Base-by-base conservation (phyloP, 257 asterid species). In the Sherardia arvensis region DNA sequence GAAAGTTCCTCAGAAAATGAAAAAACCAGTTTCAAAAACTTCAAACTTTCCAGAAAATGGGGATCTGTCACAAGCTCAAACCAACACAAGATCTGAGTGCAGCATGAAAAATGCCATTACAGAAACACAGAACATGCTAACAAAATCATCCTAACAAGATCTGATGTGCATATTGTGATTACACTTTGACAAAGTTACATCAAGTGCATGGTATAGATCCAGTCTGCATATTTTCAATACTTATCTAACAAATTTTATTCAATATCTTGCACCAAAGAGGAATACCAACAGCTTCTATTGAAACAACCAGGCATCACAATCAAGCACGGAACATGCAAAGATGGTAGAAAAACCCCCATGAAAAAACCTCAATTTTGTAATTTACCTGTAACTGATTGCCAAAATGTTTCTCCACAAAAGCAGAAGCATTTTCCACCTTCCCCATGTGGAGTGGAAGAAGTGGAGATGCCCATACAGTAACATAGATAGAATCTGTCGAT, bases 381-480 rank as follows among this genome's bases (percentile, higher is more conserved):
- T 7, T 21, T 30, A 66, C 33, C 55, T 26, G 27, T 76, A 92
- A 76, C 65, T 87, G 96, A 64, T 65, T 76, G 66, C 96, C 95
- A 73, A 88, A 88, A 79, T 88, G 97, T 29, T 85, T 81, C 60
- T 86, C 89, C 69, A 80, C 33, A 87, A 92, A 78, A 3, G 74
- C 69, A 76, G 73, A 66, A 33, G 87, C 80, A 4, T 80, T 85
- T 70, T 92, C 95, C 6, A 82, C 81, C 79, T 73, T 89, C 66
- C 97, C 98, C 98, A 88, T 85, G 68, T 89, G 97, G 73, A 92
- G 75, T 48, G 95, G 97, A 67, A 87, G 76, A 73, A 75, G 68
- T 55, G 81, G 74, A 56, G 98, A 92, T n/a, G 95, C 93, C 97
- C 97, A 92, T 21, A 87, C 87, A 3, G 97, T 89, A 63, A 89